phyloP scores from a whole-genome alignment of 257 asterid genomes.

The Thymus mandschuricus region DNA sequence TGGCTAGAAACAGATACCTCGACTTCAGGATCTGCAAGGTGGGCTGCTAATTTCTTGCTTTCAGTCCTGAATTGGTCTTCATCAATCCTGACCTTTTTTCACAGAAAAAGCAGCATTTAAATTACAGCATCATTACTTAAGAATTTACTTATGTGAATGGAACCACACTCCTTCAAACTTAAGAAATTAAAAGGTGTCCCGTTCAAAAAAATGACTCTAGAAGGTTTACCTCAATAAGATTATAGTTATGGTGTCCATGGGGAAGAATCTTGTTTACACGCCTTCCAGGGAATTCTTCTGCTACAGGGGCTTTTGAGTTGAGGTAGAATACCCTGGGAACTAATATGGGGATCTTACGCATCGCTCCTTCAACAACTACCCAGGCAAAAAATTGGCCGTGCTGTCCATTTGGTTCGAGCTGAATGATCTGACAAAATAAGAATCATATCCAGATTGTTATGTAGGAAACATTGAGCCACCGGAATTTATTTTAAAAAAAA shows the following conservation, averaged over 20 bases:
- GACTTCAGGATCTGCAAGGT: conserved; percentile 99
- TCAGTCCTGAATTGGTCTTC: conserved; percentile 89
- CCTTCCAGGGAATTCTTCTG: conserved; percentile 97
- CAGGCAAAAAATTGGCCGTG: conserved; percentile 89
- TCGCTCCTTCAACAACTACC: conserved; percentile 86
- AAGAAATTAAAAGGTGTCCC: too few species aligned
- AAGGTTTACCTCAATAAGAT: conserved; percentile 77
- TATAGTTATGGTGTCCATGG: conserved; percentile 83
- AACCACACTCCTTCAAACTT: conserved; percentile 22
- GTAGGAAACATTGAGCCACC: conserved; percentile 24
- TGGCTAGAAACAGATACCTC: conserved; percentile 58
- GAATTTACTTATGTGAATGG: conserved; percentile 1
- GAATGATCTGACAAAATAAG: conserved; percentile 68
- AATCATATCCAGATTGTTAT: conserved; percentile 27
- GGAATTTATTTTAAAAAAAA: conserved; percentile 9
- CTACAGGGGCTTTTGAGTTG: conserved; percentile 92
- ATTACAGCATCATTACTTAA: conserved; percentile 17
- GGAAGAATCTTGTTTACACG: conserved; percentile 91
- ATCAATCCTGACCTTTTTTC: conserved; percentile 68
- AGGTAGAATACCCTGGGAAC: conserved; percentile 90
- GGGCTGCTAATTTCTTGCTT: conserved; percentile 87
- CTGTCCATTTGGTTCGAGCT: conserved; percentile 70
- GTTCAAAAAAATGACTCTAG: not conserved
- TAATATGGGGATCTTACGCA: conserved; percentile 78
- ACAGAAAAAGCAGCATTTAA: conserved; percentile 22